Conservation (phyloP, 2,329 filamentous ascomycete genomes). For the Xylaria multiplex region DNA sequence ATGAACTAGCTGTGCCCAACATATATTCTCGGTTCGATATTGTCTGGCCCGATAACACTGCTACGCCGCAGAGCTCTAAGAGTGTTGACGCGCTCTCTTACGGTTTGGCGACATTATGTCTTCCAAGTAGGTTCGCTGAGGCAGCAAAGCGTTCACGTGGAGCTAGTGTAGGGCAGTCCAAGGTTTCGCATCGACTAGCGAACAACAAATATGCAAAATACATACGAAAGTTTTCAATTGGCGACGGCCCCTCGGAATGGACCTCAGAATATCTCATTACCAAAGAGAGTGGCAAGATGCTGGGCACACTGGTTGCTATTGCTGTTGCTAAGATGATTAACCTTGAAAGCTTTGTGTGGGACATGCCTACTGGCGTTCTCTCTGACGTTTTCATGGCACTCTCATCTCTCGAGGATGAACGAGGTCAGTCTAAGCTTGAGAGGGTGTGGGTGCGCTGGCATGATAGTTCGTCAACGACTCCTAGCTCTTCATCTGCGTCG, state of each 20-base stretch:
- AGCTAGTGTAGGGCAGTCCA: slow-evolving; percentile 35
- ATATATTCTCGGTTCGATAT: slow-evolving; percentile 90
- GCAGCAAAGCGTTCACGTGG: slow-evolving; percentile 51
- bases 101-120: slow-evolving; percentile 80
- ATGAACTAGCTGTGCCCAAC: slow-evolving; percentile 77
- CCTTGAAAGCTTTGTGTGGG: slow-evolving; percentile 85
- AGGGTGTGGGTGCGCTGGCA: slow-evolving; percentile 86
- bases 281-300: slow-evolving; percentile 87
- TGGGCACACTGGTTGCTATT: slow-evolving; percentile 82
- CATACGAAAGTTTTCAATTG: slow-evolving; percentile 83
- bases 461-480: slow-evolving; percentile 68
- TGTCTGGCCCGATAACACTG: slow-evolving; percentile 81
- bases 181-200: slow-evolving; percentile 45
- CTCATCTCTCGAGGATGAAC: slow-evolving; percentile 72
- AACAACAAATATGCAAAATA: slow-evolving; percentile 80
- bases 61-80: slow-evolving; percentile 71
- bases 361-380: slow-evolving; percentile 87
- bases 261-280: slow-evolving; percentile 83
- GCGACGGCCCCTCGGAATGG: slow-evolving; percentile 83
- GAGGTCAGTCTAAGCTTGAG: slow-evolving; percentile 72
- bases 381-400: slow-evolving; percentile 84
- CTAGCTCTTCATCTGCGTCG: slow-evolving; percentile 50
- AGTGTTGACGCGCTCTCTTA: slow-evolving; percentile 86
- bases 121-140: slow-evolving; percentile 64
- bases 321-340: slow-evolving; percentile 84